Evolutionary conservation across 768 basidiomycete genomes (phyloP).

Genomic region (Mycena amicta): DNA sequence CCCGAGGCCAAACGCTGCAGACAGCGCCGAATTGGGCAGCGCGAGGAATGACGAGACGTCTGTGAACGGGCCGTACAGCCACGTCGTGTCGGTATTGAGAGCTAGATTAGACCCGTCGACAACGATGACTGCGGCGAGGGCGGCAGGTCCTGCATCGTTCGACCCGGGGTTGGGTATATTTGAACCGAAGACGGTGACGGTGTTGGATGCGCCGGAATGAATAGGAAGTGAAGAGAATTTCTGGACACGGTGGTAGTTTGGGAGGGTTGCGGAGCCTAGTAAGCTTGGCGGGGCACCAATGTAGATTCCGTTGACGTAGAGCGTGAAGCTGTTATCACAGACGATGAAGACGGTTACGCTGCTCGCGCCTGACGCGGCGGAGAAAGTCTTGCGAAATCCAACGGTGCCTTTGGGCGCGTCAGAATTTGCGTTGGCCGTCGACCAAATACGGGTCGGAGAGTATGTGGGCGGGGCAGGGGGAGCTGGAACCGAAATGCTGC

Average conservation of each 20-base stretch:
- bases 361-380: not conserved
- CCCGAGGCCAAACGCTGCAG: not conserved
- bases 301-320: slow-evolving; percentile 13
- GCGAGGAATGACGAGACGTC: slow-evolving; percentile 1
- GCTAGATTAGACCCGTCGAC: slow-evolving; percentile 9
- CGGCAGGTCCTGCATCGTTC: not conserved
- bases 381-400: not conserved
- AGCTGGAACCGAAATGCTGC: not conserved
- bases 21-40: not conserved
- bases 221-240: not conserved
- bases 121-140: slow-evolving; percentile 6
- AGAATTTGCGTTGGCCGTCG: not conserved
- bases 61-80: not conserved
- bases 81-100: slow-evolving; percentile 11
- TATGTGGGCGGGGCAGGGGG: not conserved
- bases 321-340: not conserved
- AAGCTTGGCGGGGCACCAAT: slow-evolving; percentile 12
- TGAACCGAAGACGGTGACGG: not conserved
- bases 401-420: not conserved
- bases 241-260: not conserved
- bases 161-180: not conserved
- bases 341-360: not conserved
- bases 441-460: not conserved
- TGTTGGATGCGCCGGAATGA: not conserved
- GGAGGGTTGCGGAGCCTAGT: slow-evolving; percentile 3